These are phyloP conservation scores for Neurospora hispaniola DNA, from an alignment of 495 filamentous ascomycete genomes.

Conservation along the genomic window DNA sequence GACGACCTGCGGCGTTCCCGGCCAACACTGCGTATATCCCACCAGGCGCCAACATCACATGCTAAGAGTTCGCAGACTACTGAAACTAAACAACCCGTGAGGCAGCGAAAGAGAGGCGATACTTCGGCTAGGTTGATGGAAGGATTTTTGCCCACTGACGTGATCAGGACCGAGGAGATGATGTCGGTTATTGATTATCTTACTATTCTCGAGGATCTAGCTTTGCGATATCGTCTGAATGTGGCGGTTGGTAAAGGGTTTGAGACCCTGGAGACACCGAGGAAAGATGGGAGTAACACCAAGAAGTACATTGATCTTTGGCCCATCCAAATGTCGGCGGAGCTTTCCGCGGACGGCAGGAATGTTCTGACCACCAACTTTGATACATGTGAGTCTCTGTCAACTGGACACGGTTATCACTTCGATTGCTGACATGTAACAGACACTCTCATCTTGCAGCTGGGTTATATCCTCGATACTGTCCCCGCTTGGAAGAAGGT, in stretches of 20 bases:
- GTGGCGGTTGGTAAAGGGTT: conserved; percentile 82
- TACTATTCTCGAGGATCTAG: conserved; percentile 72
- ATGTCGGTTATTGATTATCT: conserved; percentile 62
- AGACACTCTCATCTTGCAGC: conserved; percentile 75
- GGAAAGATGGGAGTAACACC: conserved; percentile 38
- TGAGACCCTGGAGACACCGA: conserved; percentile 60
- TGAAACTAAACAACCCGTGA: conserved; percentile 14
- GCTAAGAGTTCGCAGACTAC: conserved; percentile 20
- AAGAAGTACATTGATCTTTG: conserved; percentile 84
- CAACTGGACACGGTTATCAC: too few relatives aligned
- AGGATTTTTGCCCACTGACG: conserved; percentile 48
- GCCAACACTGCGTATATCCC: conserved; percentile 13
- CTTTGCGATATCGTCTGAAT: conserved; percentile 70
- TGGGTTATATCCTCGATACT: conserved; percentile 75
- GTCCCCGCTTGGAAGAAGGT: conserved; percentile 74
- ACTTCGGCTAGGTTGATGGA: conserved; percentile 35
- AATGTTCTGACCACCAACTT: conserved; percentile 82
- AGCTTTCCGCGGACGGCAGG: conserved; percentile 52
- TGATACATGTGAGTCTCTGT: conserved; percentile 53
- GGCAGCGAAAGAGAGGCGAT: conserved; percentile 25
- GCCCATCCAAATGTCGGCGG: conserved; percentile 79
- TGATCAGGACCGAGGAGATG: conserved; percentile 47
- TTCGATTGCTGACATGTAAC: not conserved
- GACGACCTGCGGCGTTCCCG: conserved; percentile 52
- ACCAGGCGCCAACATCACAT: not conserved